A percentile compares a stretch with the other conserved stretches of the same genome.
Evolutionary conservation across 768 basidiomycete species (phyloP).

Genomic region (Udeniomyces megalosporus): DNA sequence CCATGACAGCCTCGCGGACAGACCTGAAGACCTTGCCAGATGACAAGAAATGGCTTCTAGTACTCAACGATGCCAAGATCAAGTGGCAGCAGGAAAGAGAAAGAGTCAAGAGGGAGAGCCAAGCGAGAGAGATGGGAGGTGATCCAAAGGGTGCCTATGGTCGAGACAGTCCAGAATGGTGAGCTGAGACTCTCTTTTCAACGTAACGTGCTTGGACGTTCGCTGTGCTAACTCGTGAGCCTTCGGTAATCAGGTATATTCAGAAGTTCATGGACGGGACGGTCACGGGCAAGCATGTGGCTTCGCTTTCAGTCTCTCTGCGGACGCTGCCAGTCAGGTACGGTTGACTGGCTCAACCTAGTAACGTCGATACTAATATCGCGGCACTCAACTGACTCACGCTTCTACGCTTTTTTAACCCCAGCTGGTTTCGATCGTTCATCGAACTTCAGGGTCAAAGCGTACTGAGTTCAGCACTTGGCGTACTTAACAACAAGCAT

Average conservation of each 20-base stretch:
- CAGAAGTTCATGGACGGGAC: conserved; percentile 75
- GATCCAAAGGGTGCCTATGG: conserved; percentile 37
- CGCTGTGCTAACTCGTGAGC: no score
- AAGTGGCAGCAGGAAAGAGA: conserved; percentile 53
- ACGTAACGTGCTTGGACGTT: neutral
- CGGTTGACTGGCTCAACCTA: no score
- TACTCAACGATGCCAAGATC: conserved; percentile 63
- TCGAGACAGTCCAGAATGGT: conserved; percentile 63
- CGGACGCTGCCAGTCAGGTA: conserved; percentile 69
- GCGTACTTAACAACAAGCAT: conserved; percentile 56
- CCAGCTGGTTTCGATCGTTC: conserved; percentile 67
- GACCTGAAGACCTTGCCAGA: conserved; percentile 5
- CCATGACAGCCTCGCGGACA: neutral
- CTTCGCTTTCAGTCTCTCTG: conserved; percentile 51
- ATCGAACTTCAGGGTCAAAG: conserved; percentile 62
- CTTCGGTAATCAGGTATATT: conserved; percentile 44
- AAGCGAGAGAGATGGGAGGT: conserved; percentile 30
- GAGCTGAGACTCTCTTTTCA: neutral
- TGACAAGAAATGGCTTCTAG: conserved; percentile 84
- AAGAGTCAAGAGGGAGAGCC: conserved; percentile 34
- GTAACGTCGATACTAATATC: conserved; percentile 20
- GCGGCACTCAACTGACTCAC: neutral
- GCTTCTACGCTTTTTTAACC: conserved; percentile 11
- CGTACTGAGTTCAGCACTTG: conserved; percentile 62
- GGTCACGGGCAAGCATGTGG: conserved; percentile 63